Conservation (phyloP, 441 rosid genomes). For the Lagerstroemia fauriei region DNA sequence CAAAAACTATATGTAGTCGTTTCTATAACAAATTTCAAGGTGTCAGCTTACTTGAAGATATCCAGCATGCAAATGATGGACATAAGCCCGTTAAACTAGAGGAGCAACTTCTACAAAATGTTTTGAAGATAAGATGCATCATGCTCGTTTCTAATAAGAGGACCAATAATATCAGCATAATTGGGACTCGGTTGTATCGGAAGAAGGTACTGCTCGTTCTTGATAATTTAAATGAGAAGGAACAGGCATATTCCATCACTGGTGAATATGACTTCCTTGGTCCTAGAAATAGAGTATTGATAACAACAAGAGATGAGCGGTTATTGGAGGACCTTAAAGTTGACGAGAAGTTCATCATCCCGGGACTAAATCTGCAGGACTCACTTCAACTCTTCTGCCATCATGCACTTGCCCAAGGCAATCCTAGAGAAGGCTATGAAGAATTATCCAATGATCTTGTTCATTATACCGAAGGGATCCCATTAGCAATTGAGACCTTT, state of each 20-base stretch:
- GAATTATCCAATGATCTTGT: not conserved
- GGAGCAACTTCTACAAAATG: not conserved
- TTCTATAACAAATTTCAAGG: not conserved
- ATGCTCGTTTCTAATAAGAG: not conserved
- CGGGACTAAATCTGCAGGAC: not conserved
- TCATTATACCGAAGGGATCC: slow-evolving; percentile 3
- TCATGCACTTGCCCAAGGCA: not conserved
- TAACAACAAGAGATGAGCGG: slow-evolving; percentile 1
- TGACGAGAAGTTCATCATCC: not conserved
- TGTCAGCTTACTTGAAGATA: not conserved
- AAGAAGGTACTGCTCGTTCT: slow-evolving; percentile 15
- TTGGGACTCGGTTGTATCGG: not conserved
- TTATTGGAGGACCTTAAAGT: not conserved
- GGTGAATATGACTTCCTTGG: not conserved
- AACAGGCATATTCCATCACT: not conserved
- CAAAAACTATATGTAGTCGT: not conserved
- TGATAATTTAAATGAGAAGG: not conserved
- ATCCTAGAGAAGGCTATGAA: no score
- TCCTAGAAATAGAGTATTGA: not conserved
- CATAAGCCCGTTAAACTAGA: not conserved
- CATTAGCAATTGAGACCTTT: not conserved
- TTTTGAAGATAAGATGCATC: not conserved
- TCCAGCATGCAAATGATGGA: not conserved
- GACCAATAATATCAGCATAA: not conserved
- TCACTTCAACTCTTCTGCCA: slow-evolving; percentile 6